Conservation (phyloP, 2,329 filamentous ascomycete genomes). For the Penicillium sp. region DNA sequence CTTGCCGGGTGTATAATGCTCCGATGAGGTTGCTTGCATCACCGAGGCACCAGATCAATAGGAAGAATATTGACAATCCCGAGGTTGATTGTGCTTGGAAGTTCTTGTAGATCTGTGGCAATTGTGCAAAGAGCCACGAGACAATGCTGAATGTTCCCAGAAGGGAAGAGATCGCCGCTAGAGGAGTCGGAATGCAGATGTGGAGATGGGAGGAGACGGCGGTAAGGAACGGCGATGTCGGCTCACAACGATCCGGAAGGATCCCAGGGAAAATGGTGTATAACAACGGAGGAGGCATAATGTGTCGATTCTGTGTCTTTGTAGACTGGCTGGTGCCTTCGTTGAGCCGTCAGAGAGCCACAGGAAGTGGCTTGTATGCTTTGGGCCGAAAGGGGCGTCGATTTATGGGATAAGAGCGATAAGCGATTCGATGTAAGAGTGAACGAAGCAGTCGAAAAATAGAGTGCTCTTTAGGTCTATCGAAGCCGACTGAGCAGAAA, state of each 20-base stretch:
- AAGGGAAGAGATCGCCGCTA: conserved; percentile 59
- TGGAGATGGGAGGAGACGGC: conserved; percentile 57
- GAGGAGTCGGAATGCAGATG: conserved; percentile 60
- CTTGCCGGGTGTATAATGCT: conserved; percentile 61
- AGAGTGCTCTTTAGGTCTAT: neutral
- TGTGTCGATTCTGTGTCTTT: neutral
- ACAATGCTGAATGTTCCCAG: conserved; percentile 61
- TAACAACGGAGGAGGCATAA: conserved; percentile 33
- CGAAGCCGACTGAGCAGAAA: neutral
- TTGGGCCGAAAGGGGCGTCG: neutral
- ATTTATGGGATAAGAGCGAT: conserved; percentile 10
- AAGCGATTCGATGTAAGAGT: conserved; percentile 3
- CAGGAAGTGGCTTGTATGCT: neutral
- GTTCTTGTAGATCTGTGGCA: conserved; percentile 68
- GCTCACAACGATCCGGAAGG: conserved; percentile 59
- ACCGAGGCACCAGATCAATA: conserved; percentile 63
- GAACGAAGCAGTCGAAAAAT: neutral
- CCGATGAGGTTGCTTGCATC: conserved; percentile 62
- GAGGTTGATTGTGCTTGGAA: conserved; percentile 61
- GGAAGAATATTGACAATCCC: conserved; percentile 62
- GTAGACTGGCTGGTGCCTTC: neutral
- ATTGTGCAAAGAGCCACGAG: conserved; percentile 66
- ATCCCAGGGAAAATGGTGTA: conserved; percentile 26
- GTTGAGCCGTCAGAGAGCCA: neutral
- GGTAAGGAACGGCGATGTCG: conserved; percentile 55